Evolutionary conservation across 2,329 filamentous ascomycete genomes (phyloP).

Genomic region (Pseudodiploospora longispora): DNA sequence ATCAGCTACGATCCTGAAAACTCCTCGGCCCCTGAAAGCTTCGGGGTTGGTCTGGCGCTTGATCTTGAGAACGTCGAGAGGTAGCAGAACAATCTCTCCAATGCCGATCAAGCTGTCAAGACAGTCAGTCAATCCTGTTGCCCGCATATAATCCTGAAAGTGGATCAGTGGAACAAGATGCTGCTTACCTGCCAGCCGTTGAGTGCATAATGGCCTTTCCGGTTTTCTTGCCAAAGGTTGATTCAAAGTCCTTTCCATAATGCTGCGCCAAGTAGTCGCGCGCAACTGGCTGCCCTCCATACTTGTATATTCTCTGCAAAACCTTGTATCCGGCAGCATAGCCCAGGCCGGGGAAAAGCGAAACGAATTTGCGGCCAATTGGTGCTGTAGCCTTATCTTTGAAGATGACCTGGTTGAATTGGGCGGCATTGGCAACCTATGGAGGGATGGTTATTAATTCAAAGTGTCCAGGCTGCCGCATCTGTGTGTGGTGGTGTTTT

Average conservation of each 20-base stretch:
- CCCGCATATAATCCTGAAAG: not conserved
- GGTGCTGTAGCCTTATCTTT: slow-evolving; percentile 73
- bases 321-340: slow-evolving; percentile 98
- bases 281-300: slow-evolving; percentile 91
- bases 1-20: slow-evolving; percentile 82
- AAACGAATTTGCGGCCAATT: slow-evolving; percentile 73
- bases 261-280: slow-evolving; percentile 78
- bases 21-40: slow-evolving; percentile 87
- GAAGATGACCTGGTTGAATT: slow-evolving; percentile 90
- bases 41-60: slow-evolving; percentile 99
- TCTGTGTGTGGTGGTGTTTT: slow-evolving; percentile 27
- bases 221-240: slow-evolving; percentile 88
- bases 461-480: not conserved
- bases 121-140: slow-evolving; percentile 11
- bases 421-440: slow-evolving; percentile 32
- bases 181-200: slow-evolving; percentile 70
- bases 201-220: slow-evolving; percentile 98
- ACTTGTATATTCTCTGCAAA: slow-evolving; percentile 96
- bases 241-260: slow-evolving; percentile 77
- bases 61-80: slow-evolving; percentile 96
- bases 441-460: slow-evolving; percentile 12
- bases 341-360: slow-evolving; percentile 90
- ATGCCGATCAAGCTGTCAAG: slow-evolving; percentile 75
- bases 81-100: slow-evolving; percentile 90
- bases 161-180: not conserved